These are phyloP conservation scores for Fagus crenata DNA, from an alignment of 306 rosid genomes.

Conservation along the genomic window DNA sequence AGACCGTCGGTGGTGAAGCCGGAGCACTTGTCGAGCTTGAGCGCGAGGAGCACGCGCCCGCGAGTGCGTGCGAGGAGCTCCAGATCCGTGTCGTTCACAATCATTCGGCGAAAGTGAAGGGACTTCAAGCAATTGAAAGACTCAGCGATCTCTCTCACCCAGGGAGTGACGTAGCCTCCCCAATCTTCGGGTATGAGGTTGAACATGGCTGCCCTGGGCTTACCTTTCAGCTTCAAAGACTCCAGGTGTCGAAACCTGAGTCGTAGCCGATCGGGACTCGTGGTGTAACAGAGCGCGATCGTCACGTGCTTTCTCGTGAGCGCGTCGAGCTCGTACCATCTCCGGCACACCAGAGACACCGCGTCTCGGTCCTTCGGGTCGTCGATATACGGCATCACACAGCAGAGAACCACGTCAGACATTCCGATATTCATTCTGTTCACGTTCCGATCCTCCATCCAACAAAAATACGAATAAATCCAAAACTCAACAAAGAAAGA, in stretches of 20 bases:
- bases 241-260: slow-evolving; percentile 69
- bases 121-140: slow-evolving; percentile 65
- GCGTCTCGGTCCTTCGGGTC: slow-evolving; percentile 83
- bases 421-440: slow-evolving; percentile 22
- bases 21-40: slow-evolving; percentile 89
- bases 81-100: slow-evolving; percentile 83
- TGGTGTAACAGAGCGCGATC: slow-evolving; percentile 88
- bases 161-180: slow-evolving; percentile 90
- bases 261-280: slow-evolving; percentile 69
- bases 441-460: slow-evolving; percentile 41
- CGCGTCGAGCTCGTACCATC: slow-evolving; percentile 89
- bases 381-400: slow-evolving; percentile 76
- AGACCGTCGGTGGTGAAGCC: slow-evolving; percentile 94
- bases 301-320: slow-evolving; percentile 92
- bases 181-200: slow-evolving; percentile 93
- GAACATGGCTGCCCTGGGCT: slow-evolving; percentile 96
- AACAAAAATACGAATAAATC: not conserved
- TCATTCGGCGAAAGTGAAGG: slow-evolving; percentile 91
- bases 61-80: slow-evolving; percentile 59
- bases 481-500: not conserved
- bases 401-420: slow-evolving; percentile 62
- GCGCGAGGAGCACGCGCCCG: slow-evolving; percentile 61
- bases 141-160: slow-evolving; percentile 67
- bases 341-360: slow-evolving; percentile 72
- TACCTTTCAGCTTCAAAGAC: slow-evolving; percentile 79